These are phyloP conservation scores for Komagataella kurtzmanii DNA, from an alignment of 805 yeast genomes.

Conservation along the genomic window DNA sequence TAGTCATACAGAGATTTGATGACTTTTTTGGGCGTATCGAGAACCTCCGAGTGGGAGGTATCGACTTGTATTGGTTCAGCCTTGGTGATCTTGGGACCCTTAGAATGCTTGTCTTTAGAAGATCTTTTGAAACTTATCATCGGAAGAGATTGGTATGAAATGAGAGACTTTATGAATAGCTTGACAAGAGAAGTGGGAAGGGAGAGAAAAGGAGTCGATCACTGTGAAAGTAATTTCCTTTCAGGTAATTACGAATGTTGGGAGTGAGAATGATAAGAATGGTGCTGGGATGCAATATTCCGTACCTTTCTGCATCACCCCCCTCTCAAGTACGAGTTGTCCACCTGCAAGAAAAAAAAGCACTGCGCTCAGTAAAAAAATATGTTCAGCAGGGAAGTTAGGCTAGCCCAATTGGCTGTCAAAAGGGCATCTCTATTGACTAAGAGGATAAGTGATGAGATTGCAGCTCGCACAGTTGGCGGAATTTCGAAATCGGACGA, in stretches of 20 bases:
- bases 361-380: background rate
- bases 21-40: slow-evolving; percentile 50
- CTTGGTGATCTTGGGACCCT: slow-evolving; percentile 5
- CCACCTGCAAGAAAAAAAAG: no score
- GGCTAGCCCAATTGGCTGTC: slow-evolving; percentile 82
- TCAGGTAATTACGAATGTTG: background rate
- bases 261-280: background rate
- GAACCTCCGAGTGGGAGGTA: slow-evolving; percentile 3
- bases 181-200: background rate
- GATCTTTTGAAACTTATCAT: slow-evolving; percentile 13
- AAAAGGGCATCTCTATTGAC: slow-evolving; percentile 76
- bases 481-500: slow-evolving; percentile 71
- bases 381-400: slow-evolving; percentile 40
- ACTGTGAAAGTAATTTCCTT: background rate
- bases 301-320: background rate
- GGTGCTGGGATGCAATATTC: background rate
- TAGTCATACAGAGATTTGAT: slow-evolving; percentile 75
- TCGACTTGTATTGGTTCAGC: background rate
- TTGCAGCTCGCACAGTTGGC: slow-evolving; percentile 28
- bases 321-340: background rate
- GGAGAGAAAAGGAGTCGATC: background rate
- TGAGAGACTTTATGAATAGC: background rate
- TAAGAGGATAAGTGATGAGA: slow-evolving; percentile 42
- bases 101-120: slow-evolving; percentile 16
- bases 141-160: background rate